Base-by-base conservation (phyloP, 2,329 filamentous ascomycete species). In the Colletotrichum sidae region DNA sequence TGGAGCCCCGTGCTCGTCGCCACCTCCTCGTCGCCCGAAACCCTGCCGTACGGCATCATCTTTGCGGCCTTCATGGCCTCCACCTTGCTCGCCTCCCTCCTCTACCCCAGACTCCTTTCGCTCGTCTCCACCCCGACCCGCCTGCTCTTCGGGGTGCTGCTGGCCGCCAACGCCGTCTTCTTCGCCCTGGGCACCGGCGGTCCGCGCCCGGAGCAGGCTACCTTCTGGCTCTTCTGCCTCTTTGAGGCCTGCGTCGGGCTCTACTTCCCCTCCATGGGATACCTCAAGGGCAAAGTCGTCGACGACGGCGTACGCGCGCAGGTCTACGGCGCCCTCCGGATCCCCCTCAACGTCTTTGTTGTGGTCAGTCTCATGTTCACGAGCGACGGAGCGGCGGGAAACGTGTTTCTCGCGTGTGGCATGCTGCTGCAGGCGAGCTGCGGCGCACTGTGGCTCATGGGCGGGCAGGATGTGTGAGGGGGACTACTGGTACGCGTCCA, bases 41-140 rank as follows among this genome's bases (percentile, higher is more conserved):
- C 61, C 9, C 72, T 77, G 38, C 76, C 78, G 0, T 85, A 87
- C 67, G 84, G 85, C 8, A 78, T 86, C 55, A 83, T 86, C 49
- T 88, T 88, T 66, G 82, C 83, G 47, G 81, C 80, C 45, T 86
- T 88, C 72, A 88, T 89, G 87, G 83, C 82, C 25, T 80, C 83
- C 6, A 86, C 87, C 74, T 86, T 87, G 74, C 79, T 86, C 7
- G 85, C 86, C n/a, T 86, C 86, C 2, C 78, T 87, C 34, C 68
- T 83, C 7, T 88, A 88, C 73, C 64, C 68, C 1, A 65, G 60
- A 11, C 41, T 68, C 13, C 55, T 56, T 17, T 42, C 67, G 11
- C 61, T 64, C 38, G 56, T 64, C 9, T 65, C 64, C n/a, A 64
- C 54, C 6, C 64, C 64, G 2, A 59, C 64, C 10, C 61, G 54